Evolutionary conservation across 805 yeast species (phyloP).

Genomic region (Kodamaea nitidulidarum): DNA sequence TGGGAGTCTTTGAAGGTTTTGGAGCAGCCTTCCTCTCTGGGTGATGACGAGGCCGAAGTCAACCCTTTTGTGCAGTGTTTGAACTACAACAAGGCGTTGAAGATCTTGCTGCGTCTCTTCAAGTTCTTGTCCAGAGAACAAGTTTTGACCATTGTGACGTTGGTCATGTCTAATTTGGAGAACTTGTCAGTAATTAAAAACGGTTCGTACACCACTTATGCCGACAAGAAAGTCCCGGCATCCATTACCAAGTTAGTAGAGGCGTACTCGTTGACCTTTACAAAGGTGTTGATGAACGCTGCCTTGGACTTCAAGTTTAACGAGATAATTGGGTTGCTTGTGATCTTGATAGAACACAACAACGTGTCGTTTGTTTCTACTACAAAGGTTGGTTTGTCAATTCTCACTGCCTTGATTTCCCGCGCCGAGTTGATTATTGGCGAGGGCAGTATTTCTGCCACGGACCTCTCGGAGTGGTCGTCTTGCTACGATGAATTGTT

Average conservation of each 20-base stretch:
- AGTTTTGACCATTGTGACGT: constrained; percentile 69
- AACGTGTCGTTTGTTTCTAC: constrained; percentile 65
- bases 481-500: constrained; percentile 78
- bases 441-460: constrained; percentile 57
- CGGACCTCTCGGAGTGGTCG: constrained; percentile 68
- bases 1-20: constrained; percentile 79
- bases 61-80: constrained; percentile 82
- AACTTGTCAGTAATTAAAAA: constrained; percentile 71
- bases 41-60: constrained; percentile 44
- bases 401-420: constrained; percentile 84
- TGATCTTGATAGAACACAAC: constrained; percentile 65
- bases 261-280: constrained; percentile 71
- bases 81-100: constrained; percentile 82
- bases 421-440: constrained; percentile 90
- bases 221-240: constrained; percentile 47
- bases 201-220: constrained; percentile 72
- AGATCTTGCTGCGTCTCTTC: constrained; percentile 82
- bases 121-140: constrained; percentile 76
- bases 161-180: constrained; percentile 75
- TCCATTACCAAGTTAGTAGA: constrained; percentile 60
- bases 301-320: constrained; percentile 76
- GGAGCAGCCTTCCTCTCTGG: constrained; percentile 54
- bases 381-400: constrained; percentile 76
- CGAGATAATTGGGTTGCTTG: constrained; percentile 73
- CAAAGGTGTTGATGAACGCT: constrained; percentile 79